Conservation (phyloP, 768 basidiomycete genomes). For the Xerocomellus intermedius region DNA sequence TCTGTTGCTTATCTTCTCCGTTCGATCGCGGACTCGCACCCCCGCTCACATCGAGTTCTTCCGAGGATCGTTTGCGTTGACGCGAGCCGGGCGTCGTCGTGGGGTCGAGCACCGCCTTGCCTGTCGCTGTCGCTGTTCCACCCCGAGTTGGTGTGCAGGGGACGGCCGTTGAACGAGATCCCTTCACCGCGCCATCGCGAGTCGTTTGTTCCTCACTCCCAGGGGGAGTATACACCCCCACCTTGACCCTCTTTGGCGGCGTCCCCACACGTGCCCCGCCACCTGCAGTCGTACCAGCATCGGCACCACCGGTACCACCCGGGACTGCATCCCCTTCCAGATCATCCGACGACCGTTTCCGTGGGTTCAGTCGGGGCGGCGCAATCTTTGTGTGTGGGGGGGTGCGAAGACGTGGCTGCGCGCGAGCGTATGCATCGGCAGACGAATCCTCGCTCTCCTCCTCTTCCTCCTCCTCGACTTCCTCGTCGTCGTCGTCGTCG, state of each 20-base stretch:
- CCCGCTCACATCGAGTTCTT: constrained; percentile 40
- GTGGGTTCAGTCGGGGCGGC: constrained; percentile 20
- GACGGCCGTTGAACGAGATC: not conserved
- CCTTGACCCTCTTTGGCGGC: constrained; percentile 42
- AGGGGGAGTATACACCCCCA: constrained; percentile 9
- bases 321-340: constrained; percentile 29
- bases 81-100: constrained; percentile 17
- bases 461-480: constrained; percentile 36
- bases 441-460: constrained; percentile 30
- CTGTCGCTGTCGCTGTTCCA: not conserved
- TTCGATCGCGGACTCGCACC: constrained; percentile 9
- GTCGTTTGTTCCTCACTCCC: constrained; percentile 9
- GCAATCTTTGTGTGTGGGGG: constrained; percentile 14
- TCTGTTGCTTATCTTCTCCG: constrained; percentile 24
- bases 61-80: constrained; percentile 48
- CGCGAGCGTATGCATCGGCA: constrained; percentile 2
- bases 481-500: constrained; percentile 19
- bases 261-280: constrained; percentile 26
- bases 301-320: not conserved
- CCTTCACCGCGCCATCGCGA: not conserved
- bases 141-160: constrained; percentile 1
- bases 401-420: constrained; percentile 6
- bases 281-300: not conserved
- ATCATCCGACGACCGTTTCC: constrained; percentile 40
- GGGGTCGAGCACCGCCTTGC: constrained; percentile 3